Base-by-base conservation (phyloP, 1,284 basidiomycete species). In the Naganishia sp. region DNA sequence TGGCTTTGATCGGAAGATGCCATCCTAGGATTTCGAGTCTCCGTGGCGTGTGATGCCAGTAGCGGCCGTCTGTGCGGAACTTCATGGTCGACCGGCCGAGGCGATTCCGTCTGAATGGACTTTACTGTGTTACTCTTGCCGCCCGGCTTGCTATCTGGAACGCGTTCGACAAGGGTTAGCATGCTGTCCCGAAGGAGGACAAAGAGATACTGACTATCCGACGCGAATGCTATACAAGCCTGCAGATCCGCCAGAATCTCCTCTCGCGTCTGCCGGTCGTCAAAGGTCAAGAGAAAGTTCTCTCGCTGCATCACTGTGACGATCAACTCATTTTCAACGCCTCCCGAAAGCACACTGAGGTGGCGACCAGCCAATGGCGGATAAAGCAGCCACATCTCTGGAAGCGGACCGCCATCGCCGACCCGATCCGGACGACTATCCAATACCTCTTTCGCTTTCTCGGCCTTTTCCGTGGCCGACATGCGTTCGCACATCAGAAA, bases 291-390 rank as follows among this genome's bases (percentile, higher is more conserved):
- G 43, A 84, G 82, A 66, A 99, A 79, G 10, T 84, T 87, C 78
- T 98, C 96, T 80, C 94, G 96, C 70, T 87, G 84, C 87, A 99
- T 88, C 68, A 99, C 87, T 39, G 86, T 85, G 21, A 99, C 83
- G 54, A 90, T 86, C 47, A 46, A 77, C 83, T 69, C 71, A 75
- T 75, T 73, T 62, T 79, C 77, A 66, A 83, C 81, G 6, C 87
- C 82, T 72, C 87, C 88, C 31, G 80, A 82, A n/a, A 88, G 86
- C 70, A 85, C 67, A 28, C 47, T 84, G 63, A 98, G 82, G 74
- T 97, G 93, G 77, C 97, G 98, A 5, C 94, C 94, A 9, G 96
- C 90, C 58, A 99, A 81, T 3, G 96, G 96, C 23, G 96, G 96
- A 81, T 96, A 99, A 70, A 90, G 86, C 60, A 99, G 82, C 88